A percentile compares a stretch with the other conserved stretches of the same genome.
These are phyloP conservation scores for Euryodendron excelsum DNA, from an alignment of 148 eudicot species.

Conservation along the genomic window DNA sequence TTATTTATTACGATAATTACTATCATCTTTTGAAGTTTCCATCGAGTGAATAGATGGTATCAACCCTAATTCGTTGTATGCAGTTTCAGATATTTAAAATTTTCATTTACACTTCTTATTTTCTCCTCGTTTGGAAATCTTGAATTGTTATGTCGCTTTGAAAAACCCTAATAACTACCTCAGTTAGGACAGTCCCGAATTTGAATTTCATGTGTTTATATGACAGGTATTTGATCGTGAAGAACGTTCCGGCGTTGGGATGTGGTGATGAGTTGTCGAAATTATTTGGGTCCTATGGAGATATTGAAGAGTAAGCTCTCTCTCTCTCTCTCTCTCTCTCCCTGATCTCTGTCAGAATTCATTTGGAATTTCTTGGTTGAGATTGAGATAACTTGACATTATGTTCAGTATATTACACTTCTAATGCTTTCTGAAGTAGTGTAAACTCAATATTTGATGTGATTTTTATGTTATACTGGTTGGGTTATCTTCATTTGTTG, in stretches of 20 bases:
- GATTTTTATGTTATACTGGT: neutral
- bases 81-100: neutral
- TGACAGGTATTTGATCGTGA: slow-evolving; percentile 75
- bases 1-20: neutral
- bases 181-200: neutral
- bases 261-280: slow-evolving; percentile 78
- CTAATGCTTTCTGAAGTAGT: neutral
- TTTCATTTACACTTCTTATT: neutral
- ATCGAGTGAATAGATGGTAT: neutral
- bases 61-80: neutral
- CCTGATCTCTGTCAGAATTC: no score
- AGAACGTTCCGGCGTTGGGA: slow-evolving; percentile 86
- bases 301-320: slow-evolving; percentile 69
- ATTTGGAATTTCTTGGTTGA: neutral
- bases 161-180: neutral
- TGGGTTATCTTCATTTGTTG: neutral
- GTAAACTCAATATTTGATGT: neutral
- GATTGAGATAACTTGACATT: neutral
- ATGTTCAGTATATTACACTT: neutral
- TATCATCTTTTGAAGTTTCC: neutral
- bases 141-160: neutral
- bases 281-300: slow-evolving; percentile 72
- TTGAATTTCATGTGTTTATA: neutral
- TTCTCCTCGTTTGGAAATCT: neutral
- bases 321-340: slow-evolving; percentile 1